Percentiles rank a stretch among this genome's conserved stretches.
Evolutionary conservation across 2,329 filamentous ascomycete species (phyloP).

Genomic region (Aspergillus fructus): DNA sequence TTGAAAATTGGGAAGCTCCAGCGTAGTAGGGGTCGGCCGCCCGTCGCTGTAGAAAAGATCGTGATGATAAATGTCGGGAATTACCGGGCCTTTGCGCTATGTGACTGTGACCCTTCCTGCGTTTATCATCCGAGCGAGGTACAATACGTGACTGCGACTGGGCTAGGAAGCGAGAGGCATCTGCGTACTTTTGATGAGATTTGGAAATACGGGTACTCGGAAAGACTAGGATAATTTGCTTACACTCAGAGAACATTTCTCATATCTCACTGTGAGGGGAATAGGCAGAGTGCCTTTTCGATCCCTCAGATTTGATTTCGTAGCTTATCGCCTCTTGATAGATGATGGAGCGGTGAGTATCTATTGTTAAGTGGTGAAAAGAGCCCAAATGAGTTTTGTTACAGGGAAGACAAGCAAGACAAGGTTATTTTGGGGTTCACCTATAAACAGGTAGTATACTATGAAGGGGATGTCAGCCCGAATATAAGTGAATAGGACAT

Average conservation of each 20-base stretch:
- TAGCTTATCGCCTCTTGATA: slow-evolving; percentile 2
- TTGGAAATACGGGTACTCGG: background rate
- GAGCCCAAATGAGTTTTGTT: background rate
- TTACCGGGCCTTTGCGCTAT: slow-evolving; percentile 45
- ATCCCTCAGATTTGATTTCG: background rate
- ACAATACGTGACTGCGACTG: slow-evolving; percentile 93
- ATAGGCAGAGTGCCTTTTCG: background rate
- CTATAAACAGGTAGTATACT: background rate
- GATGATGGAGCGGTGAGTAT: slow-evolving; percentile 10
- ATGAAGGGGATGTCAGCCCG: background rate
- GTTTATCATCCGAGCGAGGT: slow-evolving; percentile 60
- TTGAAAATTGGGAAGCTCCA: slow-evolving; percentile 66
- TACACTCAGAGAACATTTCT: slow-evolving; percentile 87
- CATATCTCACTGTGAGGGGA: background rate
- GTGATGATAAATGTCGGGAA: slow-evolving; percentile 50
- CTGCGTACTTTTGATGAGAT: slow-evolving; percentile 37
- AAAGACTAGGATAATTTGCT: slow-evolving; percentile 34
- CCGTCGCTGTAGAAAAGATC: slow-evolving; percentile 52
- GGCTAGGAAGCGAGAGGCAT: slow-evolving; percentile 93
- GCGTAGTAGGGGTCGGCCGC: slow-evolving; percentile 78
- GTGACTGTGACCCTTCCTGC: slow-evolving; percentile 50
- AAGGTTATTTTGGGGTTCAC: background rate
- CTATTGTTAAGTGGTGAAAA: background rate
- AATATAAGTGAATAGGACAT: slow-evolving; percentile 2
- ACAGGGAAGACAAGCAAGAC: background rate